Percentiles rank a stretch among this genome's conserved stretches.
These are phyloP conservation scores for Zygotorulaspora mrakii DNA, from an alignment of 1,139 yeast species.

Conservation along the genomic window DNA sequence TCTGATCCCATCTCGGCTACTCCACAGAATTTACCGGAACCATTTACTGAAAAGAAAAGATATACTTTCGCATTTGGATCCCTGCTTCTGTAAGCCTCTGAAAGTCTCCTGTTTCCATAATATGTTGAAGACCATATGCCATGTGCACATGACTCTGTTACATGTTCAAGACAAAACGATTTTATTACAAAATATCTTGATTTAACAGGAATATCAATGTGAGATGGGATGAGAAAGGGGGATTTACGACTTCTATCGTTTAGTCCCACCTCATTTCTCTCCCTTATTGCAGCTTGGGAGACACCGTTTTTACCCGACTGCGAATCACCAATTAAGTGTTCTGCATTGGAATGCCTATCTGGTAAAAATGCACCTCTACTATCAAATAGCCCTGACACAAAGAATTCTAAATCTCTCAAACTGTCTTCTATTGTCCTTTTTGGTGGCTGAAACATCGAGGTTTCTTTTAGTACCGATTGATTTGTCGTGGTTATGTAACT, in stretches of 20 bases:
- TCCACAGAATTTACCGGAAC: slow-evolving; percentile 59
- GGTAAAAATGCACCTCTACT: background rate
- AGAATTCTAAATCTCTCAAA: slow-evolving; percentile 1
- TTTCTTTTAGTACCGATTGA: background rate
- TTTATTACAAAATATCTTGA: slow-evolving; percentile 55
- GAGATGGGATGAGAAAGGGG: slow-evolving; percentile 24
- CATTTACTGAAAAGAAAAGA: slow-evolving; percentile 56
- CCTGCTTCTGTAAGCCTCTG: slow-evolving; percentile 39
- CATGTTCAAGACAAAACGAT: slow-evolving; percentile 48
- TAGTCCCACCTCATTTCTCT: background rate
- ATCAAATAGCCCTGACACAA: background rate
- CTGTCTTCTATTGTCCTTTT: slow-evolving; percentile 1
- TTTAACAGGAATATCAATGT: slow-evolving; percentile 32
- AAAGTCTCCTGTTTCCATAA: slow-evolving; percentile 51
- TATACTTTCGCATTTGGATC: slow-evolving; percentile 37
- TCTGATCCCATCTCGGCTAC: slow-evolving; percentile 52
- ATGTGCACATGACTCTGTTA: slow-evolving; percentile 47
- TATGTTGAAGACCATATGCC: slow-evolving; percentile 60
- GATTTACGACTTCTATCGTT: background rate
- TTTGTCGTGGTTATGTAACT: background rate
- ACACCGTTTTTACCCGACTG: background rate
- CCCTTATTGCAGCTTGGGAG: background rate
- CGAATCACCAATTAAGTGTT: too few relatives aligned
- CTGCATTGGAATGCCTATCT: too few relatives aligned
- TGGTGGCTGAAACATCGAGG: background rate